Conservation (phyloP, 768 basidiomycete genomes). For the Amanita jacksonii region DNA sequence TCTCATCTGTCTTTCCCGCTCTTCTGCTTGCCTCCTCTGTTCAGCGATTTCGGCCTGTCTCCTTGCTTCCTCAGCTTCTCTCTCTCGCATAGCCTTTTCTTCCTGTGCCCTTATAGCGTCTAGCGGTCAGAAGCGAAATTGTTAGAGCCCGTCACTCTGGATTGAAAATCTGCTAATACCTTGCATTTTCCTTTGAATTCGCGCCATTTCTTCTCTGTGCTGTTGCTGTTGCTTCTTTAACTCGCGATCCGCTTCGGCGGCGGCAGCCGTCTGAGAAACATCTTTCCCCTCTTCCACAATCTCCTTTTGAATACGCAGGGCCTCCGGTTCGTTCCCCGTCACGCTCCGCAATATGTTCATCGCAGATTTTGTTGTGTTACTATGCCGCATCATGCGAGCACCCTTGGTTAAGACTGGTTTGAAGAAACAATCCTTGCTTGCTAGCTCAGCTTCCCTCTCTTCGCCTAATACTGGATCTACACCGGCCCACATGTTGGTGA, state of each 20-base stretch:
- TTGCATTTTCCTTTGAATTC: constrained; percentile 32
- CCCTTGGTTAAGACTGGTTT: constrained; percentile 41
- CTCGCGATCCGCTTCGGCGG: constrained; percentile 40
- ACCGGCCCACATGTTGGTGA: constrained; percentile 44
- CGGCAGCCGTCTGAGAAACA: constrained; percentile 45
- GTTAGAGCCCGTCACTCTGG: too few species aligned
- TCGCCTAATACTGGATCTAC: constrained; percentile 27
- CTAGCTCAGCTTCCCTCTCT: constrained; percentile 37
- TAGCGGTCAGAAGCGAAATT: constrained; percentile 2
- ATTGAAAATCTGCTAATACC: background rate
- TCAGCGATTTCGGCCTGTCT: constrained; percentile 29
- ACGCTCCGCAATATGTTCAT: constrained; percentile 33
- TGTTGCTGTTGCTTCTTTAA: constrained; percentile 35
- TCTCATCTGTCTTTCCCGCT: constrained; percentile 28
- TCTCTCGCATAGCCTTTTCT: constrained; percentile 34
- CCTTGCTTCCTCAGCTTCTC: constrained; percentile 33
- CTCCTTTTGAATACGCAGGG: constrained; percentile 46
- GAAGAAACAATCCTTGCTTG: constrained; percentile 34
- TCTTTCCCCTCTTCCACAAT: constrained; percentile 39
- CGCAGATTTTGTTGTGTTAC: constrained; percentile 30
- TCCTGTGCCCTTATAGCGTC: constrained; percentile 34
- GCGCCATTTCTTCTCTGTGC: constrained; percentile 38
- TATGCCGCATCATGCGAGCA: constrained; percentile 33
- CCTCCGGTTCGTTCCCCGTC: constrained; percentile 27
- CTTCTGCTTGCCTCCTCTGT: constrained; percentile 26